phyloP scores from a whole-genome alignment of 495 filamentous ascomycete species.

The Penicillium flavigenum region DNA sequence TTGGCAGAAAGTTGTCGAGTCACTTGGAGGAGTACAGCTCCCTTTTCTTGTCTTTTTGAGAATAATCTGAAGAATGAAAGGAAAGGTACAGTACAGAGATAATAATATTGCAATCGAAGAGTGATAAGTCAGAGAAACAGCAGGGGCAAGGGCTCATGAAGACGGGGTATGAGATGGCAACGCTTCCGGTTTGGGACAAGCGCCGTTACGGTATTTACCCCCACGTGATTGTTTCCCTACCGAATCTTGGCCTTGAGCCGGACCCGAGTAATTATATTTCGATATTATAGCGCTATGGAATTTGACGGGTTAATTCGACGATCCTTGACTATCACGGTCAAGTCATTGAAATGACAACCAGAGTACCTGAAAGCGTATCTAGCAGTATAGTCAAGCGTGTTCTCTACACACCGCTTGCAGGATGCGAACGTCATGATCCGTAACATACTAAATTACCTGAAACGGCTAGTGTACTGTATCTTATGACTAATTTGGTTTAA shows the following conservation, averaged over 20 bases:
- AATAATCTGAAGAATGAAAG: not conserved
- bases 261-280: not conserved
- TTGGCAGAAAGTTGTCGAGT: slow-evolving; percentile 23
- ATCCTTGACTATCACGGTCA: slow-evolving; percentile 1
- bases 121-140: slow-evolving; percentile 8
- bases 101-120: slow-evolving; percentile 2
- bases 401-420: slow-evolving; percentile 25
- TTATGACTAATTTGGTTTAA: slow-evolving; percentile 6
- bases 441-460: slow-evolving; percentile 18
- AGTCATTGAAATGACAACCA: not conserved
- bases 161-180: slow-evolving; percentile 18
- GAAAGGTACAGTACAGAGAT: not conserved
- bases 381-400: not conserved
- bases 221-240: slow-evolving; percentile 20
- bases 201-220: slow-evolving; percentile 27
- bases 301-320: not conserved
- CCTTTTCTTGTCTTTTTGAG: slow-evolving; percentile 7
- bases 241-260: slow-evolving; percentile 2
- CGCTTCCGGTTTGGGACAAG: slow-evolving; percentile 27
- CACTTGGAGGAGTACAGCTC: slow-evolving; percentile 14
- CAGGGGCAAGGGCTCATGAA: slow-evolving; percentile 15
- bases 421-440: slow-evolving; percentile 22
- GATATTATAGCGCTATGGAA: not conserved
- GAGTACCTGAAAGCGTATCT: slow-evolving; percentile 2
- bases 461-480: slow-evolving; percentile 21